These are phyloP conservation scores for Solanum acaule DNA, from an alignment of 257 asterid species.

Conservation along the genomic window DNA sequence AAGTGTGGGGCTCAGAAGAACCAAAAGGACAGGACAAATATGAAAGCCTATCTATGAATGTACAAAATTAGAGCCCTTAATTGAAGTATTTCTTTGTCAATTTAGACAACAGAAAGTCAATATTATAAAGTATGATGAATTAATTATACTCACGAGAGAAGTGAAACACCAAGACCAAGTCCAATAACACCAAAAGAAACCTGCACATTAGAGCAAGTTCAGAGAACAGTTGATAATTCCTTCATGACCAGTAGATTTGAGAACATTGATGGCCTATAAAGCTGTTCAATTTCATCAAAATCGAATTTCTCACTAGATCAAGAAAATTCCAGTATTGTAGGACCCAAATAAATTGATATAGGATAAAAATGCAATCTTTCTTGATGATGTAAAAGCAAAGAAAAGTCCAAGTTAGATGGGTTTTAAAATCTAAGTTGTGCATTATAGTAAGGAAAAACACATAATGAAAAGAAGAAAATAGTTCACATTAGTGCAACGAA, in stretches of 20 bases:
- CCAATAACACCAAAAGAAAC: conserved; percentile 94
- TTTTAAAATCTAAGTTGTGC: background rate
- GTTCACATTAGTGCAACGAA: background rate
- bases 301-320: background rate
- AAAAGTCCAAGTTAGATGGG: background rate
- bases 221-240: background rate
- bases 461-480: background rate
- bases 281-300: background rate
- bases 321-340: background rate
- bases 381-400: background rate
- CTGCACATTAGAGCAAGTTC: conserved; percentile 20
- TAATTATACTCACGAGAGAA: conserved; percentile 74
- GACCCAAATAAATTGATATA: background rate
- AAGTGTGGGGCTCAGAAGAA: background rate
- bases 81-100: background rate
- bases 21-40: background rate
- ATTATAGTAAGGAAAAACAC: background rate
- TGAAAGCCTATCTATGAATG: background rate
- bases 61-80: background rate
- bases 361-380: background rate
- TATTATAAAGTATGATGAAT: background rate
- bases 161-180: conserved; percentile 63
- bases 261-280: background rate
- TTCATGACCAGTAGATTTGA: background rate
- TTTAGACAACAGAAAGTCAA: background rate